phyloP scores from a whole-genome alignment of 495 filamentous ascomycete genomes.

The Penicillium angulare region DNA sequence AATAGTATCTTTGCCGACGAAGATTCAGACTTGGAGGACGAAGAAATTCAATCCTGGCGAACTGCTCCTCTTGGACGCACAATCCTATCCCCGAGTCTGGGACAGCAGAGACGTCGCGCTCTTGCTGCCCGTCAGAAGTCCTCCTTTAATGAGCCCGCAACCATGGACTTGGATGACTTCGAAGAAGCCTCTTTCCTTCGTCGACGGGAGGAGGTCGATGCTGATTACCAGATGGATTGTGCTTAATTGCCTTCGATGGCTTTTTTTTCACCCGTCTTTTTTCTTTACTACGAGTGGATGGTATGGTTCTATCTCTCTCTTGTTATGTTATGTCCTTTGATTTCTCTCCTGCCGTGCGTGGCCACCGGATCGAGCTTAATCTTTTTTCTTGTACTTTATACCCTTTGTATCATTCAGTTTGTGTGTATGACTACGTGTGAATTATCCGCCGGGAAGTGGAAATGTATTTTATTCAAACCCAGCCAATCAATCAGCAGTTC shows the following conservation, averaged over 20 bases:
- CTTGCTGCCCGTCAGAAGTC: constrained; percentile 14
- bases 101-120: constrained; percentile 33
- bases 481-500: too few relatives aligned
- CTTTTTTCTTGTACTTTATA: too few relatives aligned
- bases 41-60: background rate
- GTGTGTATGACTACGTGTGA: too few relatives aligned
- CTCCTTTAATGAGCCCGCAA: background rate
- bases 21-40: constrained; percentile 3
- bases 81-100: constrained; percentile 35
- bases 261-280: background rate
- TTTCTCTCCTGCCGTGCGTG: too few relatives aligned
- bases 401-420: too few relatives aligned
- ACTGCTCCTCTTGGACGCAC: constrained; percentile 17
- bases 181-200: constrained; percentile 45
- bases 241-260: constrained; percentile 8
- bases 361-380: too few relatives aligned
- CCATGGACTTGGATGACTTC: constrained; percentile 43
- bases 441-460: too few relatives aligned
- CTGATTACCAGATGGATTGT: constrained; percentile 31
- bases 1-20: constrained; percentile 53
- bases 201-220: constrained; percentile 44
- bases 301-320: background rate
- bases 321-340: too few relatives aligned
- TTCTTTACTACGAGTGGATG: background rate
- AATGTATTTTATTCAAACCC: too few relatives aligned